Percentiles rank a stretch among this genome's conserved stretches.
phyloP scores from a whole-genome alignment of 2,329 filamentous ascomycete species.

The Rosellinia necatrix region DNA sequence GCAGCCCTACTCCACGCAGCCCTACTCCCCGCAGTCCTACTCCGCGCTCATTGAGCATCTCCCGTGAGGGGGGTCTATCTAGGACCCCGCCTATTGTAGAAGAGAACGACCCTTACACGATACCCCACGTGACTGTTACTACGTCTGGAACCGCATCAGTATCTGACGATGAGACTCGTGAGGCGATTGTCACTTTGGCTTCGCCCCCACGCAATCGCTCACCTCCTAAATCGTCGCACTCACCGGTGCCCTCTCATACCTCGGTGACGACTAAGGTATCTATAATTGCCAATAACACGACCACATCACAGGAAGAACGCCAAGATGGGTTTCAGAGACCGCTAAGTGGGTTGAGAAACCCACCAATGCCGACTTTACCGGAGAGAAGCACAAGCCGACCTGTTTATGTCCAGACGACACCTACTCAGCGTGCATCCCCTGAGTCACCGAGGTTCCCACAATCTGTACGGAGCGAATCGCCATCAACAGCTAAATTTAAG shows the following conservation, averaged over 20 bases:
- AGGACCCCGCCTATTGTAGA: constrained; percentile 48
- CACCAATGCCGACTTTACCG: constrained; percentile 39
- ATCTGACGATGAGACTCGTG: constrained; percentile 22
- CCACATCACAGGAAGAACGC: constrained; percentile 29
- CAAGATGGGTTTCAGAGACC: constrained; percentile 32
- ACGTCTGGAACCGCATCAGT: constrained; percentile 22
- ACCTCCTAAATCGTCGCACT: constrained; percentile 21
- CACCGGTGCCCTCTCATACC: constrained; percentile 18
- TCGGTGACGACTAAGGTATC: constrained; percentile 32
- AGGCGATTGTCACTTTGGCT: constrained; percentile 15
- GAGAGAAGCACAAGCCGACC: constrained; percentile 39
- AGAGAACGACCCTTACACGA: constrained; percentile 35
- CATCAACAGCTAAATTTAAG: constrained; percentile 56
- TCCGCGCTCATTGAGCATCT: constrained; percentile 46
- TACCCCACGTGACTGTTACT: constrained; percentile 12
- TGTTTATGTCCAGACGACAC: constrained; percentile 25
- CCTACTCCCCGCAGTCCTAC: constrained; percentile 34
- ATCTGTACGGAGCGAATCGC: constrained; percentile 54
- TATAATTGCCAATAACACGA: constrained; percentile 24
- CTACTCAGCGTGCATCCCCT: constrained; percentile 31
- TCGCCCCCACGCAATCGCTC: constrained; percentile 32
- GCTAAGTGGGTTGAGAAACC: constrained; percentile 28
- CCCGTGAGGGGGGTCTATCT: constrained; percentile 47
- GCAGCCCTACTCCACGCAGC: no score
- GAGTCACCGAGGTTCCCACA: constrained; percentile 41